A percentile compares a stretch with the other conserved stretches of the same genome.
These are phyloP conservation scores for Kodamaea alishanica DNA, from an alignment of 1,139 yeast species.

Conservation along the genomic window DNA sequence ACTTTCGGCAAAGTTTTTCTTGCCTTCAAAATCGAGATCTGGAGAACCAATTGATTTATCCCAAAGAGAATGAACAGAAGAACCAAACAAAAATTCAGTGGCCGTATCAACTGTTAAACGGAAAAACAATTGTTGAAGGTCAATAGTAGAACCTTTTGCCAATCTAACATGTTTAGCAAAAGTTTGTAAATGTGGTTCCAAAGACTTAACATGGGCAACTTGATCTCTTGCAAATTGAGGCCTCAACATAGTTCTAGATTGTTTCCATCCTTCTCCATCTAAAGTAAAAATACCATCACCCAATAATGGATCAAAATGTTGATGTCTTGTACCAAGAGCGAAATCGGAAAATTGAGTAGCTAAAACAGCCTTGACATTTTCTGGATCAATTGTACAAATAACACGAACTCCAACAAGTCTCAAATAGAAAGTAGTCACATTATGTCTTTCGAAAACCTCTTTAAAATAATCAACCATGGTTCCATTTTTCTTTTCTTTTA, in stretches of 20 bases:
- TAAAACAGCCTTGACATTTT: conserved; percentile 23
- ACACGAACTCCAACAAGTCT: conserved; percentile 14
- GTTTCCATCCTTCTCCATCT: conserved; percentile 28
- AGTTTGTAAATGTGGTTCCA: conserved; percentile 23
- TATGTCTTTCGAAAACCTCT: conserved; percentile 4
- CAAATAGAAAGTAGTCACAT: conserved; percentile 6
- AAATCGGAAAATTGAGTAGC: conserved; percentile 26
- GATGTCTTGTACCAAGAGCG: conserved; percentile 23
- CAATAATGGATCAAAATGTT: conserved; percentile 19
- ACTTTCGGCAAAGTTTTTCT: conserved; percentile 38
- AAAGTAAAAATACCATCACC: conserved; percentile 28
- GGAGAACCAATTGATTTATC: conserved; percentile 20
- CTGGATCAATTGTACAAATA: conserved; percentile 21
- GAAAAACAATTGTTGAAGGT: conserved; percentile 49
- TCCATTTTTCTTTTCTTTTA: conserved; percentile 13
- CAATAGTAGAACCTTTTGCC: conserved; percentile 25
- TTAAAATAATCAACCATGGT: conserved; percentile 11
- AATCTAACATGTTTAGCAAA: conserved; percentile 17
- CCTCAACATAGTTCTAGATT: conserved; percentile 26
- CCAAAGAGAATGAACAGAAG: conserved; percentile 41
- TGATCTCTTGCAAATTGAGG: conserved; percentile 29
- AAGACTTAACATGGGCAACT: conserved; percentile 23
- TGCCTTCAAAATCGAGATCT: conserved; percentile 25
- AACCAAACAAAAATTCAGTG: conserved; percentile 58
- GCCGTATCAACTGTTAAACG: conserved; percentile 55